Evolutionary conservation across 352 stramenopile genomes (phyloP).

Genomic region (Globisporangium recalcitrans): DNA sequence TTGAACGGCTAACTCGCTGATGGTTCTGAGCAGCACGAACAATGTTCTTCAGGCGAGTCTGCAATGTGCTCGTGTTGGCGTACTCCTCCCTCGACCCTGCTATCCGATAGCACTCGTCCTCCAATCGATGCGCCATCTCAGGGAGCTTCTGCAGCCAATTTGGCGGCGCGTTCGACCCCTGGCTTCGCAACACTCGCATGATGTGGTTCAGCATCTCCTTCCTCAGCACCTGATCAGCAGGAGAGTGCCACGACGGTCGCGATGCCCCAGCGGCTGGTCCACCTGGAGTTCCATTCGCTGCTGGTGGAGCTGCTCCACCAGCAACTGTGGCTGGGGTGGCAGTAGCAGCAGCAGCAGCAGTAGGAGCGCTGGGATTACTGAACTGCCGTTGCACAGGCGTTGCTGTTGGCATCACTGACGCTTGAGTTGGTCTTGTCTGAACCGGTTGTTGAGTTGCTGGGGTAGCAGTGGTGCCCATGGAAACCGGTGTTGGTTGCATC

Average conservation of each 20-base stretch:
- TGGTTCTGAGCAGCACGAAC: slow-evolving; percentile 78
- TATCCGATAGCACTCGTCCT: slow-evolving; percentile 95
- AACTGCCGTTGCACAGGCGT: slow-evolving; percentile 12
- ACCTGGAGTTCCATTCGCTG: not conserved
- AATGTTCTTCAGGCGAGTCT: slow-evolving; percentile 93
- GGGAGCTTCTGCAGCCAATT: slow-evolving; percentile 97
- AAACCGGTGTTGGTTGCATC: slow-evolving; percentile 10
- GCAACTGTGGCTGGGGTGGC: not conserved
- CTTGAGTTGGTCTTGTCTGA: not conserved
- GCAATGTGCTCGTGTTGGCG: slow-evolving; percentile 92
- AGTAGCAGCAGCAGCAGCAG: not conserved
- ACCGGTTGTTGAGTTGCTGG: slow-evolving; percentile 19
- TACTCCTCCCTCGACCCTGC: slow-evolving; percentile 91
- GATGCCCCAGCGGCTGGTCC: not conserved
- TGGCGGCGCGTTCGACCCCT: slow-evolving; percentile 92
- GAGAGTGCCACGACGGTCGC: slow-evolving; percentile 63
- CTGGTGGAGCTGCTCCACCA: slow-evolving; percentile 1
- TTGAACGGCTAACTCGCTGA: slow-evolving; percentile 37
- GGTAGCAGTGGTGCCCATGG: slow-evolving; percentile 23
- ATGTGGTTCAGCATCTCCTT: slow-evolving; percentile 89
- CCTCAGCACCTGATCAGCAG: slow-evolving; percentile 62
- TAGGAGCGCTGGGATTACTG: slow-evolving; percentile 1
- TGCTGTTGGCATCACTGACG: slow-evolving; percentile 8
- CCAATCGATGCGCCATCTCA: slow-evolving; percentile 96
- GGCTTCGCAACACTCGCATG: slow-evolving; percentile 93